Evolutionary conservation across 805 yeast species (phyloP), one percentile per base, ranked within the genome.

Genomic region (Candida maltosa): DNA sequence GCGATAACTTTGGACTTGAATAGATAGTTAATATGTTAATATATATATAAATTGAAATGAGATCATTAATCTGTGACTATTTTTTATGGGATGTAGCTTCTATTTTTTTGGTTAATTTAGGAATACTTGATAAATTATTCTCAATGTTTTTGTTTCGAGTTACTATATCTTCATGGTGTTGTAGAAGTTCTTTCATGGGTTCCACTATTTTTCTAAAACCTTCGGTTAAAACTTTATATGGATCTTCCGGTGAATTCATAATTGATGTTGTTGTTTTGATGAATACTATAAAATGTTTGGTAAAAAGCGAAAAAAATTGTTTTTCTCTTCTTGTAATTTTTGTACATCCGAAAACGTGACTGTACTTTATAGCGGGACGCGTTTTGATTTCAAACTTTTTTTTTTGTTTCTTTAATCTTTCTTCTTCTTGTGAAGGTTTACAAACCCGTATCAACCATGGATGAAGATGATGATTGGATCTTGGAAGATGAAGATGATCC

Each of bases 1-100:
- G 67, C 29, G 71, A 64, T 39, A 60, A 64, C 41, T 65, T 64
- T 46, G 70, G 70, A 17, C 52, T 61, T 26, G 26, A n/a, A n/a
- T 25, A 15, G 6, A 4, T 26, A n/a, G 36, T 33, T 14, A n/a
- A 16, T 6, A 15, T 8, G 23, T 28, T 6, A 27, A 31, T 31
- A 11, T 27, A 9, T 27, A 29, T 7, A 24, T 32, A 32, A 21
- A 24, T 18, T 22, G 4, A 10, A 4, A 25, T 8, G 8, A 25
- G 15, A 14, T 22, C 9, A 29, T 29, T 6, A 16, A 22, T 29
- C 11, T 29, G 8, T 11, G 4, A 20, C 34, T 18, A n/a, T 29
- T 16, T 11, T 20, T 37, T 19, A 3, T 30, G 16, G 11, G 9
- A 14, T 26, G 19, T 17, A 16, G 16, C n/a, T 26, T 29, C 35